Conservation (phyloP, 163 green algal genomes). For the Picocystis sp. region DNA sequence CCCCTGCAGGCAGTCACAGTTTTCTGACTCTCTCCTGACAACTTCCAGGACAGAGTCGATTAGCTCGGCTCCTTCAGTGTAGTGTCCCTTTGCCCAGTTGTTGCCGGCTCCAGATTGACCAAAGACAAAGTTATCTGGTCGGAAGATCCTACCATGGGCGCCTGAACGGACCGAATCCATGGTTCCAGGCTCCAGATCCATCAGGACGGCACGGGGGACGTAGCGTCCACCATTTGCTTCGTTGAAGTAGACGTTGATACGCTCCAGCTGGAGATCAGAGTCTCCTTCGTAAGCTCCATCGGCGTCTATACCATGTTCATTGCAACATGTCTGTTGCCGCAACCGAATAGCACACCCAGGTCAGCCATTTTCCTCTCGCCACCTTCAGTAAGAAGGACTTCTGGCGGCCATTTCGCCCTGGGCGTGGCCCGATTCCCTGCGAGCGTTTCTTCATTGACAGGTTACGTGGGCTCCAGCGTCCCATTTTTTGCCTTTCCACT, state of each 20-base stretch:
- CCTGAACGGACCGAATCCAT: slow-evolving; percentile 91
- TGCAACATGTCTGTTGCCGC: too few relatives aligned
- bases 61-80: slow-evolving; percentile 90
- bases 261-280: slow-evolving; percentile 87
- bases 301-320: slow-evolving; percentile 71
- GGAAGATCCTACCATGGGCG: slow-evolving; percentile 83
- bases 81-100: too few relatives aligned
- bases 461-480: too few relatives aligned
- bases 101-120: slow-evolving; percentile 84
- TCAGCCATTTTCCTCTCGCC: too few relatives aligned
- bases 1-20: slow-evolving; percentile 82
- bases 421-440: too few relatives aligned
- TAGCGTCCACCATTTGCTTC: slow-evolving; percentile 86
- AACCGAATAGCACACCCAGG: too few relatives aligned
- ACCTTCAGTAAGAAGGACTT: too few relatives aligned
- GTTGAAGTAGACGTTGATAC: slow-evolving; percentile 98
- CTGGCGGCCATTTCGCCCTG: too few relatives aligned
- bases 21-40: slow-evolving; percentile 84
- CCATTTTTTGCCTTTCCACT: too few relatives aligned
- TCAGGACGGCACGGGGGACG: slow-evolving; percentile 87
- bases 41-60: slow-evolving; percentile 85
- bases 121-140: slow-evolving; percentile 94
- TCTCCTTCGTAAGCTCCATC: slow-evolving; percentile 84
- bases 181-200: slow-evolving; percentile 92
- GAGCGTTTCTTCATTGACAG: too few relatives aligned